Evolutionary conservation across 192 early-diverging fungal genomes (phyloP), one percentile per base, ranked within the genome.

Genomic region (Podila epicladia): DNA sequence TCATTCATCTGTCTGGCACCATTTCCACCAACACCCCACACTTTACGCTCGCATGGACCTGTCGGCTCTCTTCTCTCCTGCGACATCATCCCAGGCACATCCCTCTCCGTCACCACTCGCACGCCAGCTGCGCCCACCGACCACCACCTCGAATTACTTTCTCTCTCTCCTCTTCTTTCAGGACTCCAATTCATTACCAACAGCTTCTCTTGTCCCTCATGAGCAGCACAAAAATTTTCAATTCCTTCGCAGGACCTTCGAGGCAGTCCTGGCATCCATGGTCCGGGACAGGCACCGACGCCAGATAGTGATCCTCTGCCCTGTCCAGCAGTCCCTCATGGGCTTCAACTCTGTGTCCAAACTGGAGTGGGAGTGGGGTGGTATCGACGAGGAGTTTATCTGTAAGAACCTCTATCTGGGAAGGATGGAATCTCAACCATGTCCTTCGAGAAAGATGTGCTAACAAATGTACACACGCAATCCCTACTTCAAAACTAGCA

Each of bases 281-380:
- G 55, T 79, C 20, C 32, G 75, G 15, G 75, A 79, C 11, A 37
- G 70, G 32, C 62, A 64, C 31, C 75, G 60, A 3, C 64, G 71
- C 0, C 69, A 79, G 41, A 55, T 79, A 6, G 65, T 79, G 38
- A 79, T 79, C 24, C 70, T 79, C 26, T 79, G 75, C 19, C 75
- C 75, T 2, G 65, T 64, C 53, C 75, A 79, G 15, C 65, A 62
- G 35, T 72, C 75, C 5, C 70, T 79, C 65, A 79, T 71, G 60
- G 70, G 75, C 3, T 24, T 49, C 13, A 50, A 79, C 41, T 49
- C 64, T 13, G 33, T 67, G 38, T 72, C 70, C 9, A 66, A 64
- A 3, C 26, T 79, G 29, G 75, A 79, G 58, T 79, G 75, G 75
- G 75, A 79, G 62, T 79, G 75, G 75, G 75, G 75, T 22, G 75